Evolutionary conservation across 2,329 filamentous ascomycete species (phyloP).

Genomic region (Diplodia intermedia): DNA sequence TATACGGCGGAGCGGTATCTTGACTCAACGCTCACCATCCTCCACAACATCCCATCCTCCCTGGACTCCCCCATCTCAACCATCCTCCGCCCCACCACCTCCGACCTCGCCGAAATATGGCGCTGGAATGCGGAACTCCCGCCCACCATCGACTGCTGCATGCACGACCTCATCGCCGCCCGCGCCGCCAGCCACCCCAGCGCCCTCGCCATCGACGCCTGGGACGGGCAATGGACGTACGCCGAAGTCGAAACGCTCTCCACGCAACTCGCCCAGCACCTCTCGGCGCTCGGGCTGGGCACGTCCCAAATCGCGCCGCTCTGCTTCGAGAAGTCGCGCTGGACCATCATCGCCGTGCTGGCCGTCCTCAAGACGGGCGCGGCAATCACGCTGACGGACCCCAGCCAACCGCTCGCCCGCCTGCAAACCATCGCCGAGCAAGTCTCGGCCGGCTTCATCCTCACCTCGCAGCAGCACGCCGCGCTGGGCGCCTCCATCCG

Average conservation of each 20-base stretch:
- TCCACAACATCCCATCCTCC: constrained; percentile 48
- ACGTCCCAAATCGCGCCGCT: constrained; percentile 30
- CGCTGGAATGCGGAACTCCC: constrained; percentile 56
- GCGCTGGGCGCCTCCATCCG: constrained; percentile 42
- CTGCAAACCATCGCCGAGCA: constrained; percentile 3
- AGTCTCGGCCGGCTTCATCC: constrained; percentile 37
- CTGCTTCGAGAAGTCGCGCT: constrained; percentile 36
- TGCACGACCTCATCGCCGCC: constrained; percentile 56
- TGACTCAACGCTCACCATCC: constrained; percentile 49
- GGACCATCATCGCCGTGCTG: constrained; percentile 33
- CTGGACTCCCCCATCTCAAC: constrained; percentile 43
- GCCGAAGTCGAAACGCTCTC: constrained; percentile 49
- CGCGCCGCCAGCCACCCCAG: constrained; percentile 45
- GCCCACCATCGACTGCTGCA: constrained; percentile 53
- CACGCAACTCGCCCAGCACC: not conserved
- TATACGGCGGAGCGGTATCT: constrained; percentile 55
- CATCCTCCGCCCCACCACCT: constrained; percentile 44
- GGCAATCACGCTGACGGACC: constrained; percentile 3
- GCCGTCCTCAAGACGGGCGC: constrained; percentile 36
- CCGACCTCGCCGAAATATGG: constrained; percentile 57
- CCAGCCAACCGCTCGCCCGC: constrained; percentile 1
- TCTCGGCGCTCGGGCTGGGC: constrained; percentile 12
- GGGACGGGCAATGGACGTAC: constrained; percentile 60
- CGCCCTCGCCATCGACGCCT: constrained; percentile 57
- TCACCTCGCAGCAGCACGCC: constrained; percentile 36